A percentile compares a stretch with the other conserved stretches of the same genome.
Evolutionary conservation across 495 filamentous ascomycete genomes (phyloP).

Genomic region (Rhypophila decipiens): DNA sequence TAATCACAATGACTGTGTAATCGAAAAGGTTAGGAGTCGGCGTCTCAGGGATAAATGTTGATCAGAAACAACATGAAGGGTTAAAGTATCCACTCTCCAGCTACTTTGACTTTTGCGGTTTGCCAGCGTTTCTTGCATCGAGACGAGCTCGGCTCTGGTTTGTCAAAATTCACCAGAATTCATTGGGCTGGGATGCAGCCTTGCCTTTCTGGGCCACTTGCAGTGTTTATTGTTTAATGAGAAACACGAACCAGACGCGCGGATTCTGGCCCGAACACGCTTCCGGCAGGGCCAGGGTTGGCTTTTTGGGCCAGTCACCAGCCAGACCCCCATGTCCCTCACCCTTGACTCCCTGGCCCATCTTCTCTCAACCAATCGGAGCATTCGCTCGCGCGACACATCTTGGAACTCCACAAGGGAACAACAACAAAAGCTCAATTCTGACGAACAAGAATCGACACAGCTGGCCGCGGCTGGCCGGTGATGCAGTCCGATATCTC

Average conservation of each 20-base stretch:
- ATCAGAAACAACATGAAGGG: too few species aligned
- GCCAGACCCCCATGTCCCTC: neutral
- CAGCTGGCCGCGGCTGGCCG: conserved; percentile 4
- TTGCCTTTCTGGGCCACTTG: too few species aligned
- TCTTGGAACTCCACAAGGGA: conserved; percentile 4
- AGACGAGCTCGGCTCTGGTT: too few species aligned
- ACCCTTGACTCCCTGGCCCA: neutral
- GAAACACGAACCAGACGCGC: conserved; percentile 21
- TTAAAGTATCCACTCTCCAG: too few species aligned
- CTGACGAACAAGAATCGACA: conserved; percentile 9
- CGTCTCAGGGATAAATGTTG: too few species aligned
- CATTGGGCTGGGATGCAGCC: too few species aligned
- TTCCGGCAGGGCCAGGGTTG: conserved; percentile 1
- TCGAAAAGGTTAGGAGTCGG: too few species aligned
- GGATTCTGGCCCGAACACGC: conserved; percentile 5
- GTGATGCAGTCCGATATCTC: conserved; percentile 7
- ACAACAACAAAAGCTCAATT: conserved; percentile 22
- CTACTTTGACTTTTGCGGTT: too few species aligned
- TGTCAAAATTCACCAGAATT: too few species aligned
- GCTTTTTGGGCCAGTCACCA: conserved; percentile 7
- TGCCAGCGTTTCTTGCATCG: too few species aligned
- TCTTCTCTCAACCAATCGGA: conserved; percentile 21
- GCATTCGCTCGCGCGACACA: conserved; percentile 10
- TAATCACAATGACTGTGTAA: too few species aligned
- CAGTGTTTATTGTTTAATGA: conserved; percentile 6